Base-by-base conservation (phyloP, 106 monocot genomes). In the Iris macrosiphon region DNA sequence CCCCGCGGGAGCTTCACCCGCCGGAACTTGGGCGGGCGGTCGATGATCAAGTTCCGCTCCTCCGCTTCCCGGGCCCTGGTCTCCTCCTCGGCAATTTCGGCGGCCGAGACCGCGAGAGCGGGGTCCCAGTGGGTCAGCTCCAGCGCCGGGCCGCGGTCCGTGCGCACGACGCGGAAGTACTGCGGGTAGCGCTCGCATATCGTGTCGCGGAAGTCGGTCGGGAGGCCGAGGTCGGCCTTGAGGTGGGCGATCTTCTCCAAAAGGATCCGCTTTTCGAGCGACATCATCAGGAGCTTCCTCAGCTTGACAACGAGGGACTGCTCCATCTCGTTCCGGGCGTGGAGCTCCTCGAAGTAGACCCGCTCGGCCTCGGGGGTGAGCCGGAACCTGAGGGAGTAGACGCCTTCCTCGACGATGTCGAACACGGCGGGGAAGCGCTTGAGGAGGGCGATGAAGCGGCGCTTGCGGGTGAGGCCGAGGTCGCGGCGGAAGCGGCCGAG, bases 271-370 rank as follows among this genome's bases (percentile, higher is more conserved):
- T 86, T 90, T n/a, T 96, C 69, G 14, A 90, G 17, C 1, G 90
- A 86, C 96, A 96, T 96, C 96, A 96, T 96, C 21, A 96, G 63
- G 27, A 96, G 45, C 46, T 96, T 96, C 66, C 90, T 65, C 59
- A 96, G 63, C 64, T 90, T 90, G 13, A 71, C 55, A 7, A 90
- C 75, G 13, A 79, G 62, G 20, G 49, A 16, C 26, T 66, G 57
- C 56, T 96, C 96, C 83, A 83, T 80, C 69, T 89, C 83, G 48
- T 96, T 90, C 77, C 87, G 71, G 15, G 66, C 56, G 39, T 59
- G 70, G 54, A 90, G 34, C 58, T 96, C 96, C 50, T 96, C 90
- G 57, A 90, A 57, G 63, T 96, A 96, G 16, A 96, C 45, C 22
- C 52, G 40, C 49, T 96, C 96, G 0, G 96, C 96, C 19, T 77